Conservation (phyloP, 2,329 filamentous ascomycete species). For the Colletotrichum viniferum region DNA sequence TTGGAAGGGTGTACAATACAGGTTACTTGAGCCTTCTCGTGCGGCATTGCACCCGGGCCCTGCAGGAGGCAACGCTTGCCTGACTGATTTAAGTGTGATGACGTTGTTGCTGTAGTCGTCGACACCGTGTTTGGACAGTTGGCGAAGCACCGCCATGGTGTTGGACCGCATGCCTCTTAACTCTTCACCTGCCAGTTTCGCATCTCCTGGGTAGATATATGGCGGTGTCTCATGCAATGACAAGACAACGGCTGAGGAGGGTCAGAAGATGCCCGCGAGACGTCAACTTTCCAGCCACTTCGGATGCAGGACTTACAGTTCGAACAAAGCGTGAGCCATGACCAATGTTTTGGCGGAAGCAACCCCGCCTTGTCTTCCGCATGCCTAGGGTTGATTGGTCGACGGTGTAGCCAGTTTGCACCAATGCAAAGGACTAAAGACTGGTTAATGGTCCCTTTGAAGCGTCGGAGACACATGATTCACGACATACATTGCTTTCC, state of each 20-base stretch:
- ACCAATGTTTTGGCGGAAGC: conserved; percentile 59
- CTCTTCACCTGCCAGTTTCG: conserved; percentile 30
- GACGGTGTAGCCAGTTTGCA: conserved; percentile 66
- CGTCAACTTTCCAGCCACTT: background rate
- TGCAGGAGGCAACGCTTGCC: conserved; percentile 29
- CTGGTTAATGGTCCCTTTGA: background rate
- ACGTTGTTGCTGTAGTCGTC: conserved; percentile 39
- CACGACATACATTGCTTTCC: conserved; percentile 61
- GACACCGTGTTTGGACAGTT: conserved; percentile 43
- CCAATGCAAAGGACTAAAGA: conserved; percentile 69
- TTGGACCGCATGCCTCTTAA: conserved; percentile 41
- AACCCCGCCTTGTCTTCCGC: conserved; percentile 26
- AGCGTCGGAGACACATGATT: background rate
- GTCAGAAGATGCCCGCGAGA: conserved; percentile 21
- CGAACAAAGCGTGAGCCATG: conserved; percentile 72
- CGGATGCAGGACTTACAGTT: conserved; percentile 51
- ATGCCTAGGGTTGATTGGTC: conserved; percentile 33
- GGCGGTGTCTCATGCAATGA: conserved; percentile 67
- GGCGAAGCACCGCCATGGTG: conserved; percentile 39
- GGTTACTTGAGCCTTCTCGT: conserved; percentile 9
- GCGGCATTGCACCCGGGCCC: background rate
- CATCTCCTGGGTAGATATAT: conserved; percentile 28
- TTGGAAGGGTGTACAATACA: background rate
- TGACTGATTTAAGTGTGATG: conserved; percentile 46
- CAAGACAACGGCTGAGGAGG: conserved; percentile 65